Evolutionary conservation across 2,329 filamentous ascomycete species (phyloP).

Genomic region (Dothidotthia symphoricarpi): DNA sequence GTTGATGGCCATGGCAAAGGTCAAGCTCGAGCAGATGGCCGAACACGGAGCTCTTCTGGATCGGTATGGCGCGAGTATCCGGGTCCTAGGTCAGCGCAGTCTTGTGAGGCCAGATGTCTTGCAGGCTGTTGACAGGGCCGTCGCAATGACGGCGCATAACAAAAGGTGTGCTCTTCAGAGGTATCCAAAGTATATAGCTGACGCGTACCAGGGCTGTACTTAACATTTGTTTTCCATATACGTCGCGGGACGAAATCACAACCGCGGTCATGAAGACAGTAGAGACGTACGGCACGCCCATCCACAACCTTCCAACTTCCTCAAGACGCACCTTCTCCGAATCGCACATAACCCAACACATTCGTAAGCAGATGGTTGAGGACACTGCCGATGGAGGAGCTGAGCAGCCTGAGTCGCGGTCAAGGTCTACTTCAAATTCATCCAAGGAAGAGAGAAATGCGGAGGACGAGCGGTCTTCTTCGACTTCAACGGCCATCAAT

Average conservation of each 20-base stretch:
- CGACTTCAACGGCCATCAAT: constrained; percentile 42
- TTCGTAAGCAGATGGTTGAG: constrained; percentile 56
- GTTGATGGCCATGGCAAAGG: constrained; percentile 95
- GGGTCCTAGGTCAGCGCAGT: constrained; percentile 79
- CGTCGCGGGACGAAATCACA: constrained; percentile 92
- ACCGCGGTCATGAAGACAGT: constrained; percentile 85
- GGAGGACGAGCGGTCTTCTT: constrained; percentile 32
- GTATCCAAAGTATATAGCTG: constrained; percentile 3
- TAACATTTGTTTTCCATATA: constrained; percentile 98
- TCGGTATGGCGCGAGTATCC: constrained; percentile 83
- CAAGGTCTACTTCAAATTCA: constrained; percentile 26
- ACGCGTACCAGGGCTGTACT: constrained; percentile 57
- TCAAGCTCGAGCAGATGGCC: constrained; percentile 86
- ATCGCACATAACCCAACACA: constrained; percentile 80
- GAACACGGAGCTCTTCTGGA: constrained; percentile 93
- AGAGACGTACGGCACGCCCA: constrained; percentile 75
- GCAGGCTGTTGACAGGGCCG: constrained; percentile 81
- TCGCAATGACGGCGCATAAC: constrained; percentile 83
- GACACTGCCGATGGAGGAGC: constrained; percentile 37
- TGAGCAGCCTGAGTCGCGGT: constrained; percentile 30
- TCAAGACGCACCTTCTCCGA: constrained; percentile 75
- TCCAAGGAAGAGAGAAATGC: constrained; percentile 37
- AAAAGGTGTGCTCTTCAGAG: constrained; percentile 59
- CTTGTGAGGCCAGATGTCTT: constrained; percentile 84
- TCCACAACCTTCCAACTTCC: constrained; percentile 54